Percentiles rank a stretch among this genome's conserved stretches.
Conservation (phyloP, 768 basidiomycete genomes). For the Mycena crocata region DNA sequence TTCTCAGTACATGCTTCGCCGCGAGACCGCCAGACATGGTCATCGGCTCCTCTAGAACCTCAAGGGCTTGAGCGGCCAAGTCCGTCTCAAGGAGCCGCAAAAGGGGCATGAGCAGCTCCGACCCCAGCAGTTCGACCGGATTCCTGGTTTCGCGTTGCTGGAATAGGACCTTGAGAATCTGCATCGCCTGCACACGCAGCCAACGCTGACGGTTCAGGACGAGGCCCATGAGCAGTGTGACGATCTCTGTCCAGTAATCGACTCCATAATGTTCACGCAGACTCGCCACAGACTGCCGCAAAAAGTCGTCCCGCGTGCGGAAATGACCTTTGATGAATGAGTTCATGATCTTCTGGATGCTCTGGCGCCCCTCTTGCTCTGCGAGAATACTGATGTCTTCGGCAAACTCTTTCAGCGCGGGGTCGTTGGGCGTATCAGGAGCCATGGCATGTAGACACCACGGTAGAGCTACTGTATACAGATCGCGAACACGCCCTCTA, state of each 20-base stretch:
- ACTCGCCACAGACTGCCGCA: constrained; percentile 87
- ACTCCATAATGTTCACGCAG: constrained; percentile 87
- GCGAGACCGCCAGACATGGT: constrained; percentile 80
- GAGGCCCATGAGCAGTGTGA: constrained; percentile 87
- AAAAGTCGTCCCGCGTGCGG: constrained; percentile 92
- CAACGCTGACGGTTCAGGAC: constrained; percentile 86
- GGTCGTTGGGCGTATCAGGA: constrained; percentile 66
- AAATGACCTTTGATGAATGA: constrained; percentile 91
- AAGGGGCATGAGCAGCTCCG: constrained; percentile 92
- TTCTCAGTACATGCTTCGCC: constrained; percentile 88
- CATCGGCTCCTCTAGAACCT: constrained; percentile 94
- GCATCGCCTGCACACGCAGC: constrained; percentile 86
- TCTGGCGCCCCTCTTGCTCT: constrained; percentile 75
- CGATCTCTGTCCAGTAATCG: constrained; percentile 82
- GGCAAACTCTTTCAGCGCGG: constrained; percentile 73
- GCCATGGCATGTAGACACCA: constrained; percentile 89
- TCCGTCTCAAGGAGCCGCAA: constrained; percentile 90
- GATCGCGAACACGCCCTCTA: constrained; percentile 78
- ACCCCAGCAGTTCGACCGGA: constrained; percentile 79
- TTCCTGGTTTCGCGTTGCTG: constrained; percentile 85
- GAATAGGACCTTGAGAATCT: constrained; percentile 89
- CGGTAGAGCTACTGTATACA: constrained; percentile 86
- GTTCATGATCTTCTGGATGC: constrained; percentile 88
- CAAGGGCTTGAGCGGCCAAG: constrained; percentile 85
- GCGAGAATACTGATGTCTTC: constrained; percentile 80